A percentile compares a stretch with the other conserved stretches of the same genome.
phyloP scores from a whole-genome alignment of 176 grass and related monocot genomes.

The Alloteropsis semialata region DNA sequence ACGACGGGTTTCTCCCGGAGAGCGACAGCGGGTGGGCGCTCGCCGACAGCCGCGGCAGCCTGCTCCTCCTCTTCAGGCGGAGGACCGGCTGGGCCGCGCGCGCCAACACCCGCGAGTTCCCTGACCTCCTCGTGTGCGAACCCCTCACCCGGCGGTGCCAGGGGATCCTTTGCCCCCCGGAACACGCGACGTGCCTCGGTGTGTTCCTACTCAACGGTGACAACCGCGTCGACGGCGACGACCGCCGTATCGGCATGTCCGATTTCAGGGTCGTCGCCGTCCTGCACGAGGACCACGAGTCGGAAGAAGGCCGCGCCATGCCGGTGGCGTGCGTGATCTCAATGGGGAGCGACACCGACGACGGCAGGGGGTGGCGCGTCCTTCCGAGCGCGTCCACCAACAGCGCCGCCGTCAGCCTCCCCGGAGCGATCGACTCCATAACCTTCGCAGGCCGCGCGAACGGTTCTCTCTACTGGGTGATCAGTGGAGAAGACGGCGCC shows the following conservation, averaged over 20 bases:
- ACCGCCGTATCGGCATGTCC: background rate
- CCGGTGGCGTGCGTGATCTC: slow-evolving; percentile 10
- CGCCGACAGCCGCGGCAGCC: background rate
- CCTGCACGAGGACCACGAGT: background rate
- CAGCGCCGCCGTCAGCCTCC: background rate
- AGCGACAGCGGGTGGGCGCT: slow-evolving; percentile 4
- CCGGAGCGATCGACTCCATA: accelerated
- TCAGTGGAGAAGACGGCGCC: background rate
- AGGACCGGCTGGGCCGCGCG: background rate
- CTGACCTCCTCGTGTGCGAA: background rate
- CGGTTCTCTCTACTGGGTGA: background rate
- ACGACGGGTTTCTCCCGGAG: background rate
- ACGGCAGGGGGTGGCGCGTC: slow-evolving; percentile 13
- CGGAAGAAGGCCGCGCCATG: background rate
- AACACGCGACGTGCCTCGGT: background rate
- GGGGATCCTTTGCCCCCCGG: background rate
- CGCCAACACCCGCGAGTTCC: background rate
- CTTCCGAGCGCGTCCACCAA: background rate
- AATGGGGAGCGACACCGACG: too few species aligned
- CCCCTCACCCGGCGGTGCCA: background rate
- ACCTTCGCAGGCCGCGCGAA: slow-evolving; percentile 1
- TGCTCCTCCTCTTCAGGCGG: slow-evolving; percentile 23
- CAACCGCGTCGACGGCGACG: too few species aligned
- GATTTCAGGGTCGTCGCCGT: background rate
- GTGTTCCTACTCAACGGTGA: background rate